Evolutionary conservation across 192 early-diverging fungal species (phyloP), one percentile per base, ranked within the genome.

Genomic region (Coemansia asiatica): DNA sequence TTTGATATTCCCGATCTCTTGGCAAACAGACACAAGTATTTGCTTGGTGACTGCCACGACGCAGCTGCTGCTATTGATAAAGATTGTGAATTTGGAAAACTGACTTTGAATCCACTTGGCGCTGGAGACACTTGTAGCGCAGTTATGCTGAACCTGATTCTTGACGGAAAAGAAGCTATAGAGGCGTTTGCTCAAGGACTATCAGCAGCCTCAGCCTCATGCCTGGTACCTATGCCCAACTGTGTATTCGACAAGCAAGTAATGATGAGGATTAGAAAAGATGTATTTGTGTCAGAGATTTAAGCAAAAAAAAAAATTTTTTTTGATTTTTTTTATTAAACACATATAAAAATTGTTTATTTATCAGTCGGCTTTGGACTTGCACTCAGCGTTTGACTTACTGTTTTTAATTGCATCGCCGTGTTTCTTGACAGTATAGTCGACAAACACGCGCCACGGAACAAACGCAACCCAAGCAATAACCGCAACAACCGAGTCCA

Each of bases 121-220:
- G 77, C 75, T 8, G 75, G 75, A 31, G 75, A 77, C 44, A 77
- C 75, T 4, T 67, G 69, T 27, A 81, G 72, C 54, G 72, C 72
- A 0, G 69, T 75, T 1, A 71, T 75, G 68, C 51, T 81, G n/a
- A 75, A 68, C 64, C 33, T 46, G 4, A 19, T 70, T 16, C 13
- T 79, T 3, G 68, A 74, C 22, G 64, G 57, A 16, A 40, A 23
- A 23, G n/a, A 48, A 10, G 38, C 55, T 2, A 55, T 66, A 25
- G 68, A 71, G 15, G 68, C 72, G 10, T 81, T 81, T 72, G 78
- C 78, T n/a, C 65, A 63, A 33, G 78, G 78, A 9, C 54, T 75
- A 48, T 68, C 78, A 0, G 78, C 78, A 15, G 78, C 78, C 10
- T 68, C 78, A 40, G 78, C 78, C 1, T 81, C 78, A 2, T 81